Evolutionary conservation across 2,329 filamentous ascomycete genomes (phyloP).

Genomic region (Epichloe bromicola): DNA sequence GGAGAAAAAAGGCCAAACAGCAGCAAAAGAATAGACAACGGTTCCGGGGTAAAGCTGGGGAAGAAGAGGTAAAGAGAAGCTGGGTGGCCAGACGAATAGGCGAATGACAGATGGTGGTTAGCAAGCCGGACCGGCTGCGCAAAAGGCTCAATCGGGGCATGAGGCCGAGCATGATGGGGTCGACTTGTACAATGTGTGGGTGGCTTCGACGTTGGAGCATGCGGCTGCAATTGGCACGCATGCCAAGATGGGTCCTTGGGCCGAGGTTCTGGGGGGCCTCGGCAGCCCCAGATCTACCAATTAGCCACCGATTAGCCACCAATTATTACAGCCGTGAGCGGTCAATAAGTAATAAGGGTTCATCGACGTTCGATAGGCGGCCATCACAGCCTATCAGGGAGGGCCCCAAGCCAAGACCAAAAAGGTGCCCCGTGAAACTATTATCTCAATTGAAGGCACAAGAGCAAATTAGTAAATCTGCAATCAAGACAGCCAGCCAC

Average conservation of each 20-base stretch:
- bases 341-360: not conserved
- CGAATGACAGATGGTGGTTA: conserved; percentile 1
- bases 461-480: too few relatives aligned
- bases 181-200: not conserved
- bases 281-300: conserved; percentile 8
- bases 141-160: conserved; percentile 6
- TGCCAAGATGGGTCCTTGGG: not conserved
- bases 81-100: not conserved
- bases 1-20: conserved; percentile 1
- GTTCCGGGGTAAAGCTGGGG: conserved; percentile 1
- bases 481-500: too few relatives aligned
- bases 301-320: not conserved
- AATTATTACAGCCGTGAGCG: not conserved
- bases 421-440: too few relatives aligned
- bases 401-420: too few relatives aligned
- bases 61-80: not conserved
- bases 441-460: too few relatives aligned
- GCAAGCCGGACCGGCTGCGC: conserved; percentile 1
- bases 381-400: too few relatives aligned
- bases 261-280: conserved; percentile 11
- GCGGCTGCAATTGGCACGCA: not conserved
- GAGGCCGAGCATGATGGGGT: conserved; percentile 3
- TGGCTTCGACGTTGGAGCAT: not conserved
- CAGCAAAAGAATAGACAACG: not conserved
- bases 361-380: not conserved